A percentile compares a stretch with the other conserved stretches of the same genome.
These are phyloP conservation scores for Ceratobasidium sp. DNA, from an alignment of 1,284 basidiomycete species.

Conservation along the genomic window DNA sequence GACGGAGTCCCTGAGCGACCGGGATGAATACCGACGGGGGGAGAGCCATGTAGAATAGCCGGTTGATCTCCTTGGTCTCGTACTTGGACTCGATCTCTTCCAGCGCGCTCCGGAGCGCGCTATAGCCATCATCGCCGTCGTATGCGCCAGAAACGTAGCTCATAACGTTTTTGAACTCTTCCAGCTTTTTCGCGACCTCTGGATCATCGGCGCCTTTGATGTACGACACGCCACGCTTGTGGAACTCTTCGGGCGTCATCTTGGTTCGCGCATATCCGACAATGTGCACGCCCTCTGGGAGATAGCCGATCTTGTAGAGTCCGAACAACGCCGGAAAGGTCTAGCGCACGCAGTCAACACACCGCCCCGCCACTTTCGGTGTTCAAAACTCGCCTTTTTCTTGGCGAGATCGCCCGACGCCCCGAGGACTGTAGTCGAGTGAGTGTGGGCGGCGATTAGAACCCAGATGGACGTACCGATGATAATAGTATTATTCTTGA, in stretches of 20 bases:
- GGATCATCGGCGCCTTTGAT: constrained; percentile 81
- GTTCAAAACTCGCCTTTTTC: constrained; percentile 82
- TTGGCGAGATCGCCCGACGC: constrained; percentile 98
- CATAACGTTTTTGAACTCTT: constrained; percentile 83
- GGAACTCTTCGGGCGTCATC: constrained; percentile 89
- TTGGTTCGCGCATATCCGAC: constrained; percentile 96
- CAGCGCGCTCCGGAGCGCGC: constrained; percentile 79
- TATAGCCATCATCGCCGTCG: constrained; percentile 84
- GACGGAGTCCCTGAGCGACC: constrained; percentile 85
- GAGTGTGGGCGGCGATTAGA: constrained; percentile 45
- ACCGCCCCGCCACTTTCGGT: not conserved
- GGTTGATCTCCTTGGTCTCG: constrained; percentile 73
- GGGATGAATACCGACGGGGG: constrained; percentile 94
- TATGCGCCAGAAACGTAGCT: constrained; percentile 90
- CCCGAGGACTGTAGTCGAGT: constrained; percentile 78
- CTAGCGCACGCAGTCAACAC: constrained; percentile 59
- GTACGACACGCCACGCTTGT: constrained; percentile 84
- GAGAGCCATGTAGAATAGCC: constrained; percentile 93
- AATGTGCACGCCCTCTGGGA: constrained; percentile 87
- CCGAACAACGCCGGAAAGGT: constrained; percentile 95
- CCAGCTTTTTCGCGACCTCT: constrained; percentile 70
- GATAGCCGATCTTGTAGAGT: constrained; percentile 82
- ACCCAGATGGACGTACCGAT: constrained; percentile 68
- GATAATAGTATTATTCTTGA: constrained; percentile 89
- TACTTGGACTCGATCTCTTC: constrained; percentile 81